Conservation (phyloP, 2,329 filamentous ascomycete genomes). For the Colletotrichum euphorbiae region DNA sequence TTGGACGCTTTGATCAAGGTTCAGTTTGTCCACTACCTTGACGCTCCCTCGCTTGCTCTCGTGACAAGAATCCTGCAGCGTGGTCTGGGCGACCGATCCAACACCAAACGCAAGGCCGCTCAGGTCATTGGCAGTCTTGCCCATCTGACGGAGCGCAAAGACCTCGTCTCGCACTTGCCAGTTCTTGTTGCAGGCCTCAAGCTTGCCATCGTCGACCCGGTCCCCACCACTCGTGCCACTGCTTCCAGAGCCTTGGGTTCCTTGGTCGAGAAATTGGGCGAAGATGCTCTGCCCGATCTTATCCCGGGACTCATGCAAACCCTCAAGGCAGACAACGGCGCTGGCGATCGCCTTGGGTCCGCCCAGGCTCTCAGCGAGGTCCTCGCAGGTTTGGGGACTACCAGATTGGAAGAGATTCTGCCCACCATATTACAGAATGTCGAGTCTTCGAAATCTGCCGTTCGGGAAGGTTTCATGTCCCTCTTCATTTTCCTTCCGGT, state of each 20-base stretch:
- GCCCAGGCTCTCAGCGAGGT: conserved; percentile 97
- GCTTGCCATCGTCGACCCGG: conserved; percentile 90
- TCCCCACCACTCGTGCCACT: conserved; percentile 94
- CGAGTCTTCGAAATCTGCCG: conserved; percentile 86
- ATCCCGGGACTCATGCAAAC: conserved; percentile 98
- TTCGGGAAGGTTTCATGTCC: conserved; percentile 99
- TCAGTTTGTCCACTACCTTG: conserved; percentile 98
- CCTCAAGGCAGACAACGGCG: conserved; percentile 95
- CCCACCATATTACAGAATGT: conserved; percentile 98
- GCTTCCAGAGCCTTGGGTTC: conserved; percentile 96
- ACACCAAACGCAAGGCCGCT: conserved; percentile 94
- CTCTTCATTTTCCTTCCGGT: conserved; percentile 99
- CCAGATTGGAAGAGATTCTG: conserved; percentile 92
- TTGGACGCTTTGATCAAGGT: conserved; percentile 96
- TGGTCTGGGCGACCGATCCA: conserved; percentile 89
- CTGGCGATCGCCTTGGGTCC: conserved; percentile 94
- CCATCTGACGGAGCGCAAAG: conserved; percentile 95
- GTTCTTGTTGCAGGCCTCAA: conserved; percentile 93
- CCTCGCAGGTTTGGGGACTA: conserved; percentile 91
- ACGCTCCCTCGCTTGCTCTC: conserved; percentile 92
- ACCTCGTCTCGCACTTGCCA: conserved; percentile 89
- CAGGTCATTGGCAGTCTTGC: conserved; percentile 98
- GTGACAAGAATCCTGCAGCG: conserved; percentile 96
- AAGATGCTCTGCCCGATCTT: conserved; percentile 95
- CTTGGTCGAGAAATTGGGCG: conserved; percentile 96